phyloP scores from a whole-genome alignment of 257 asterid species.

The Solanum pennellii region DNA sequence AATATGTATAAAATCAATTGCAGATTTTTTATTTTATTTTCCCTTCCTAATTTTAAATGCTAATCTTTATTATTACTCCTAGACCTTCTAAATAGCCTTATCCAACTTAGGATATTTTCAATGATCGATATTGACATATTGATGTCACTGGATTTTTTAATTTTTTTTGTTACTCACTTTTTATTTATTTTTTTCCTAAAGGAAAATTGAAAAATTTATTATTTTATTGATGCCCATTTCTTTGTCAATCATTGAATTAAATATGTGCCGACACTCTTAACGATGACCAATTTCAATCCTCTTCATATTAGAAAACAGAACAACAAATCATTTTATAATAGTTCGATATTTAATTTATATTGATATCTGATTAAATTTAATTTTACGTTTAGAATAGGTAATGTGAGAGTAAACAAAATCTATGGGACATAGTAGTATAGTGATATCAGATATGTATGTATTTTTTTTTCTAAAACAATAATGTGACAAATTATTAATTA shows the following conservation, averaged over 20 bases:
- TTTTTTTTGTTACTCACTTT: neutral
- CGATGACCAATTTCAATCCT: neutral
- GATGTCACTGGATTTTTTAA: neutral
- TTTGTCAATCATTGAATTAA: neutral
- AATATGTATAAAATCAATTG: neutral
- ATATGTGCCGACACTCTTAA: neutral
- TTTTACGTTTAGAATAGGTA: rapidly evolving
- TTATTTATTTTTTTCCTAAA: neutral
- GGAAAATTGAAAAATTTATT: neutral
- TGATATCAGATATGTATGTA: neutral
- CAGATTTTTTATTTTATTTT: neutral
- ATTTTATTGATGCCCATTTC: neutral
- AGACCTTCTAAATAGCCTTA: neutral
- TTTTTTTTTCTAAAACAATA: neutral
- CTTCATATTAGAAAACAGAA: neutral
- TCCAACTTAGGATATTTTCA: neutral
- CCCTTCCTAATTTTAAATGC: neutral
- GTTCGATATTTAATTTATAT: neutral
- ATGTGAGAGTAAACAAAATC: neutral
- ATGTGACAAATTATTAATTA: neutral
- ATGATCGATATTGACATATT: neutral
- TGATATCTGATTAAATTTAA: neutral
- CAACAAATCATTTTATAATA: neutral
- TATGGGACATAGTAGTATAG: neutral
- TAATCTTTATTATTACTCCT: neutral